phyloP scores from a whole-genome alignment of 345 rosid species.

The Sisymbrium irio region DNA sequence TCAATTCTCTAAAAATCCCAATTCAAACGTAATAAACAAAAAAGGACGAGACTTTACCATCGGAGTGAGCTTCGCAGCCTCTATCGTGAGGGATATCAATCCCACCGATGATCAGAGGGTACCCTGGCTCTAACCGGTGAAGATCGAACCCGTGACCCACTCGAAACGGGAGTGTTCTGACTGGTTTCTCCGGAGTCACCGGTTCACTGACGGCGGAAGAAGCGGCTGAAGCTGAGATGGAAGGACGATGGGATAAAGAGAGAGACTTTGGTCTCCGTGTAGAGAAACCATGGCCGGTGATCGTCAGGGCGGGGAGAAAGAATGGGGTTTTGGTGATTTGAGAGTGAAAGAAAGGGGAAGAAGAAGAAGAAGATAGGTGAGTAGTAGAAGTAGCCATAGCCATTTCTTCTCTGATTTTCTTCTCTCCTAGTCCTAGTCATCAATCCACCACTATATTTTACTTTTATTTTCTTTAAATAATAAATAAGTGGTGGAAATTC shows the following conservation, averaged over 20 bases:
- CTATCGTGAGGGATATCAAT: slow-evolving; percentile 86
- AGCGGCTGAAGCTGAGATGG: slow-evolving; percentile 39
- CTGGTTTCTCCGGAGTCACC: slow-evolving; percentile 36
- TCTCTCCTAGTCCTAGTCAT: not conserved
- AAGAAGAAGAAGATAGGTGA: slow-evolving; percentile 23
- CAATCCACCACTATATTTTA: slow-evolving; percentile 2
- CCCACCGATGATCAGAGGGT: slow-evolving; percentile 93
- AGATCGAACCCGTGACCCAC: slow-evolving; percentile 97
- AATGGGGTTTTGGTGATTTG: slow-evolving; percentile 17
- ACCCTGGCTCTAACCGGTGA: slow-evolving; percentile 89
- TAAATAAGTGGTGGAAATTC: not conserved
- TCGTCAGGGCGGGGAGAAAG: slow-evolving; percentile 13
- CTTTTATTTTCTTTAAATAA: not conserved
- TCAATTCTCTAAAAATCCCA: not conserved
- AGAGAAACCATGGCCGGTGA: slow-evolving; percentile 15
- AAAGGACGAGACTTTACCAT: slow-evolving; percentile 48
- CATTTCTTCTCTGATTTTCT: slow-evolving; percentile 23
- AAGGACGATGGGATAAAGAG: slow-evolving; percentile 22
- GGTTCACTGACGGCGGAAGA: slow-evolving; percentile 48
- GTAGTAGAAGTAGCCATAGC: slow-evolving; percentile 50
- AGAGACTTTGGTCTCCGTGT: slow-evolving; percentile 5
- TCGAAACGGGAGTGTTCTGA: slow-evolving; percentile 72
- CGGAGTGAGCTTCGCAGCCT: slow-evolving; percentile 99
- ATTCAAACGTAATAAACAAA: not conserved
- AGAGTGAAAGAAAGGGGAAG: slow-evolving; percentile 19